Conservation (phyloP, 306 rosid genomes). For the Corylus heterophylla region DNA sequence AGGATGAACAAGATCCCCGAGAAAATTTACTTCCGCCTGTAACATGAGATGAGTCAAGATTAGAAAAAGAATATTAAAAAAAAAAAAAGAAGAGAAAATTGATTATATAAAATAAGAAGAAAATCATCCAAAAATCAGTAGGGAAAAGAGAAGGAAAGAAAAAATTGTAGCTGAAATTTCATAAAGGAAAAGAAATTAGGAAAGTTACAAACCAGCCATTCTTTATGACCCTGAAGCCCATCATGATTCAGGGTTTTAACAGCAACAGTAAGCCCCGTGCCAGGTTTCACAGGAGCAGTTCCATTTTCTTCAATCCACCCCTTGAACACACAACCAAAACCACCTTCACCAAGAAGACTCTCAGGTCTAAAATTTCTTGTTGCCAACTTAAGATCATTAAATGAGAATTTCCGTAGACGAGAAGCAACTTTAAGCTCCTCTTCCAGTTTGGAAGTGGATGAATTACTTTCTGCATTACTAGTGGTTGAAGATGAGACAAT, state of each 20-base stretch:
- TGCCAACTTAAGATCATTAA: conserved; percentile 88
- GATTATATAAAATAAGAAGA: neutral
- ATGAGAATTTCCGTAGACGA: conserved; percentile 75
- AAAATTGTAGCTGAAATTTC: neutral
- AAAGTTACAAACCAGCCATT: conserved; percentile 88
- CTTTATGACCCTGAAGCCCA: conserved; percentile 99
- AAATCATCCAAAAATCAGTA: neutral
- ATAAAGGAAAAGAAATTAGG: conserved; percentile 1
- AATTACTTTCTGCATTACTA: conserved; percentile 87
- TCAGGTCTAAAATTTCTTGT: conserved; percentile 98
- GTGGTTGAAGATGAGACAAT: conserved; percentile 75
- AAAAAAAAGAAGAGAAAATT: neutral
- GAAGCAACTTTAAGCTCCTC: conserved; percentile 96
- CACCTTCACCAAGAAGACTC: conserved; percentile 99
- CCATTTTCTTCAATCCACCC: conserved; percentile 99
- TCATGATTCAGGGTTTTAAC: conserved; percentile 96
- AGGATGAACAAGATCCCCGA: conserved; percentile 86
- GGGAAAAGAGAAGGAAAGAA: neutral
- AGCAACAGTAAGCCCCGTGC: conserved; percentile 98
- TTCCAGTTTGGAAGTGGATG: conserved; percentile 83
- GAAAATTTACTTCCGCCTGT: conserved; percentile 96
- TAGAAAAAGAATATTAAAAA: neutral
- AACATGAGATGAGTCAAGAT: conserved; percentile 31
- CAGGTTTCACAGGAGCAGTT: conserved; percentile 97
- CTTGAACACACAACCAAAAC: conserved; percentile 98